phyloP scores from a whole-genome alignment of 805 yeast genomes.

The Phaffomyces antillensis region DNA sequence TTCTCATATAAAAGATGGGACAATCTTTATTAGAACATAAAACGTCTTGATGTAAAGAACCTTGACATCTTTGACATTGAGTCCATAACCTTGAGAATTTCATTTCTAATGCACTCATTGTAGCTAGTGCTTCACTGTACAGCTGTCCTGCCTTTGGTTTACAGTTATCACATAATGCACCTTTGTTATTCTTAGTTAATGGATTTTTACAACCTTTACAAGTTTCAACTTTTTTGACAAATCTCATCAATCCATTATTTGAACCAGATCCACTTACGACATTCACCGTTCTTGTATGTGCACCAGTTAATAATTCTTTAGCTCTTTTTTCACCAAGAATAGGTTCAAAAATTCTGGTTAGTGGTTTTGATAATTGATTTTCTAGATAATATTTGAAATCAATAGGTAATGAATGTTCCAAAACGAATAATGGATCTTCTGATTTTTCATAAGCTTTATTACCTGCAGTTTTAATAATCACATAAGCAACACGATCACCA shows the following conservation, averaged over 20 bases:
- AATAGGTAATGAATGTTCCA: conserved; percentile 87
- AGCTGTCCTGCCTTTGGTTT: conserved; percentile 62
- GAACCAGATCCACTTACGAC: conserved; percentile 39
- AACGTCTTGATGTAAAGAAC: conserved; percentile 92
- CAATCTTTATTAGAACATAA: conserved; percentile 93
- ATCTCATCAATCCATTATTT: conserved; percentile 81
- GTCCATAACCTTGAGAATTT: conserved; percentile 92
- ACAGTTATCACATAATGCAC: conserved; percentile 81
- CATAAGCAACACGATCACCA: conserved; percentile 98
- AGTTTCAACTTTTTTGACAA: conserved; percentile 80
- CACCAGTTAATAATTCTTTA: conserved; percentile 71
- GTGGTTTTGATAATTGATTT: conserved; percentile 87
- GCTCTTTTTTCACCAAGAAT: conserved; percentile 84
- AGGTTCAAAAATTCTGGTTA: conserved; percentile 91
- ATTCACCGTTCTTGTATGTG: conserved; percentile 73
- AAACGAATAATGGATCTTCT: conserved; percentile 90
- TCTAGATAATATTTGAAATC: conserved; percentile 92
- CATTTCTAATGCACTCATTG: conserved; percentile 71
- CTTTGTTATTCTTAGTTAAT: conserved; percentile 47
- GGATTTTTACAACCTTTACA: conserved; percentile 89
- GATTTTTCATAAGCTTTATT: conserved; percentile 89
- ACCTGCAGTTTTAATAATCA: conserved; percentile 75
- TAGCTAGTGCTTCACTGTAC: conserved; percentile 74
- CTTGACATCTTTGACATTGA: conserved; percentile 96
- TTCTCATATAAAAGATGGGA: conserved; percentile 96